Base-by-base conservation (phyloP, 257 asterid species). In the Plantago elongata region DNA sequence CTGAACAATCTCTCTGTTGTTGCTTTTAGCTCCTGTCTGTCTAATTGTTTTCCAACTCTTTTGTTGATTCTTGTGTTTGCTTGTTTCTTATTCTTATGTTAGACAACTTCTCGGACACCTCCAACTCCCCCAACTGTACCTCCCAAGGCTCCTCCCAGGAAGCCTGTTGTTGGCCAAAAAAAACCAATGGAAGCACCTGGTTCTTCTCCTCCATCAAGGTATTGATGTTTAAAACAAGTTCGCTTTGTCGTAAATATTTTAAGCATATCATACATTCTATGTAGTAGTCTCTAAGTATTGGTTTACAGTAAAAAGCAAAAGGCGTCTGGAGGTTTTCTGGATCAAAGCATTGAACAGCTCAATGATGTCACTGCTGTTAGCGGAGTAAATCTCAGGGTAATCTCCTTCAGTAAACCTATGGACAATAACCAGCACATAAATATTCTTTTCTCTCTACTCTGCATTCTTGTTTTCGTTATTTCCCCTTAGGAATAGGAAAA, bases 291-390 rank as follows among this genome's bases (percentile, higher is more conserved):
- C 40, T 34, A 13, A 16, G 42, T 52, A 0, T 4, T 72, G 30
- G 66, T 54, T 46, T 56, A 62, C 83, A 92, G 99, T 69, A 92
- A 92, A 82, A 92, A 89, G 88, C 96, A 84, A 75, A 92, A 89
- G 69, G 95, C 78, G 60, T 82, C 97, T 22, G 96, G 95, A 60
- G 83, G 72, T 70, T 80, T 83, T 63, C 44, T 72, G 61, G 99
- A 89, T 83, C 99, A 92, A 70, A 92, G 97, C 83, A 92, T 92
- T 60, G 99, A 92, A 69, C 99, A 92, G 65, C 97, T 92, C 69
- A 92, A 92, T 70, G 99, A 92, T 75, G 99, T 92, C 61, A 92
- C 97, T 64, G 99, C 95, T 67, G 95, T 84, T 48, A 92, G 99
- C 73, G 99, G 99, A 63, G 96, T 92, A 76, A 83, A 89, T 79